These are phyloP conservation scores for Craterostigma plantagineum DNA, from an alignment of 257 asterid species.

Conservation along the genomic window DNA sequence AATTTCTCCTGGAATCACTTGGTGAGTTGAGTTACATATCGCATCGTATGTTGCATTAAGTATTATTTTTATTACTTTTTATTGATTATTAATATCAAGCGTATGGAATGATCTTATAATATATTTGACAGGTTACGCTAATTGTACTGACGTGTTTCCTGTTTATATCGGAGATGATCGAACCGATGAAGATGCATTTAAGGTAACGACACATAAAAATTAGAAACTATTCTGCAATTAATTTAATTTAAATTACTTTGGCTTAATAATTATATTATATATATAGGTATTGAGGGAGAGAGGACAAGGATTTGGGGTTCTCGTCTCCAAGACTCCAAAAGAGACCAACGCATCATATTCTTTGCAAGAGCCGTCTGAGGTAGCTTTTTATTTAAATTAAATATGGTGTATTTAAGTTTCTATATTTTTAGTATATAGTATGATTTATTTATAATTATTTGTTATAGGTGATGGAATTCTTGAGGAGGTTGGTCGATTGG, in stretches of 20 bases:
- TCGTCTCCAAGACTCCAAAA: conserved; percentile 66
- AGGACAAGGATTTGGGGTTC: conserved; percentile 76
- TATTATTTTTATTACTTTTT: too few species aligned
- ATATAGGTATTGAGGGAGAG: conserved; percentile 29
- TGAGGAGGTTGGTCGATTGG: too few species aligned
- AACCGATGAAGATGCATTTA: conserved; percentile 81
- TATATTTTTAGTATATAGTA: too few species aligned
- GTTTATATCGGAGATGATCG: conserved; percentile 84
- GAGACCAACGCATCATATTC: conserved; percentile 71
- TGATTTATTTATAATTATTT: too few species aligned
- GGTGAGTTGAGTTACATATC: conserved; percentile 24
- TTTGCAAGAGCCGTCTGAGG: conserved; percentile 75
- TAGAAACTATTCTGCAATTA: not conserved
- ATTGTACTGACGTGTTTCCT: conserved; percentile 54
- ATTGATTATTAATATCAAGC: too few species aligned
- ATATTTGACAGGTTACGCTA: conserved; percentile 35
- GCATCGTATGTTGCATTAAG: not conserved
- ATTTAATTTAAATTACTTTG: not conserved
- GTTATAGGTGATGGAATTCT: too few species aligned
- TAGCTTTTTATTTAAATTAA: too few species aligned
- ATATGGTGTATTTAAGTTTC: too few species aligned
- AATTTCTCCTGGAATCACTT: conserved; percentile 73
- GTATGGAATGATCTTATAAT: not conserved
- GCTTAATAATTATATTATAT: too few species aligned
- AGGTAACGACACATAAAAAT: conserved; percentile 32